Conservation (phyloP, 31 red algal species). For the Porphyra umbilicalis region DNA sequence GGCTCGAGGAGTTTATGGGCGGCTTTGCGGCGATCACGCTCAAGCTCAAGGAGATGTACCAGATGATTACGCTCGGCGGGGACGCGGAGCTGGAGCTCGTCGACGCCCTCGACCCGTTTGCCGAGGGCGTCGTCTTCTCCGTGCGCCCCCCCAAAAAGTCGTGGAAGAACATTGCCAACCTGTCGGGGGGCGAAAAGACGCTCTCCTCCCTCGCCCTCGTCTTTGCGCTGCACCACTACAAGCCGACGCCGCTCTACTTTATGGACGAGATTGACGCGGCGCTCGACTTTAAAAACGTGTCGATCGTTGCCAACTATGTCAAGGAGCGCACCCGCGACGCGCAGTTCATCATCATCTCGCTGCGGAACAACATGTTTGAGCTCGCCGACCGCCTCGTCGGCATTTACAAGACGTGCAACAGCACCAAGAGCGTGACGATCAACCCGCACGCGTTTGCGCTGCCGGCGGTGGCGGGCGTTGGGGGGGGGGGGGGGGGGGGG, state of each 20-base stretch:
- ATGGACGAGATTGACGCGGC: conserved; percentile 98
- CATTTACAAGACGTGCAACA: conserved; percentile 89
- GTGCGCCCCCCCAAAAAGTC: conserved; percentile 94
- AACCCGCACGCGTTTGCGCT: conserved; percentile 72
- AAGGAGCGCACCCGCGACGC: conserved; percentile 88
- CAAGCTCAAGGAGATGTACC: conserved; percentile 90
- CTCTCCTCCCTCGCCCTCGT: conserved; percentile 84
- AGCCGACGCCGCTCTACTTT: conserved; percentile 86
- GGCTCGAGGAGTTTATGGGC: conserved; percentile 81
- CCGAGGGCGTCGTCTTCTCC: conserved; percentile 90
- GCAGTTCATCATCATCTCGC: conserved; percentile 97
- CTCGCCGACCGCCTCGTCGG: conserved; percentile 86
- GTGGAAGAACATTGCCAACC: conserved; percentile 94
- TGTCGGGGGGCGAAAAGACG: conserved; percentile 92
- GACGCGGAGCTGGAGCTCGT: conserved; percentile 94
- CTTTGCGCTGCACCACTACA: conserved; percentile 89
- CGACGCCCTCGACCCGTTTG: conserved; percentile 87
- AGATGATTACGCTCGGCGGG: conserved; percentile 94
- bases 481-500: background rate
- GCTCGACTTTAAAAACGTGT: conserved; percentile 94
- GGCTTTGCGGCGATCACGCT: conserved; percentile 75
- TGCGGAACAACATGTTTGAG: conserved; percentile 99
- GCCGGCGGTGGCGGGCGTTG: background rate
- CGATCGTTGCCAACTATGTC: conserved; percentile 96
- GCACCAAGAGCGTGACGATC: conserved; percentile 81